Base-by-base conservation (phyloP, 169 alveolate species). In the Plasmodium yoelii region DNA sequence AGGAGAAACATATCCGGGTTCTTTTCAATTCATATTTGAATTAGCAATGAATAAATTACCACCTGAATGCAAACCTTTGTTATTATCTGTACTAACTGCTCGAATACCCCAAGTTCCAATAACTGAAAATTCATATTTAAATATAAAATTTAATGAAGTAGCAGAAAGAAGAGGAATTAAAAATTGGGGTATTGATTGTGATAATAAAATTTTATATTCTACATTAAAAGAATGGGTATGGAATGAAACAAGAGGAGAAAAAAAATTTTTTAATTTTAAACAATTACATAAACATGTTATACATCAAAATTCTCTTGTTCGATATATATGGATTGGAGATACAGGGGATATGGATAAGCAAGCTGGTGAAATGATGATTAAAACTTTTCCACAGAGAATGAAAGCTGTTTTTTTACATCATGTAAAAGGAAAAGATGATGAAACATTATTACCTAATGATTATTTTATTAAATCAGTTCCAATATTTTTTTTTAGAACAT, bases 71-170 rank as follows among this genome's bases (percentile, higher is more conserved):
- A 88, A 93, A 56, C 97, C 97, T 8, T 80, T 95, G 19, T 82
- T 95, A 26, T 80, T 94, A 46, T 95, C 96, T n/a, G 97, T 95
- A 0, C 92, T 95, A 42, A 95, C 97, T 9, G 95, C 97, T 7
- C 87, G 97, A 57, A 95, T 95, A n/a, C 97, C 97, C 0, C 97
- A 95, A 93, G 97, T 94, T 1, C 97, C 97, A 1, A 94, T 94
- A 42, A 94, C 96, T 19, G 95, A 77, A 26, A 97, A 94, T 65
- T 93, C 96, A 15, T 80, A 89, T 34, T 77, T 94, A 39, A 94
- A 94, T 34, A 87, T 69, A 91, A 73, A 93, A 60, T 94, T 94
- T 49, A 74, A 92, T 5, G 94, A 92, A 63, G 96, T 95, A 5
- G 97, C 97, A 24, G 94, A 87, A 71, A 86, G 93, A 53, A 68